Percentiles rank a stretch among this genome's conserved stretches.
Evolutionary conservation across 2,329 filamentous ascomycete species (phyloP).

Genomic region (Sarocladium oryzae): DNA sequence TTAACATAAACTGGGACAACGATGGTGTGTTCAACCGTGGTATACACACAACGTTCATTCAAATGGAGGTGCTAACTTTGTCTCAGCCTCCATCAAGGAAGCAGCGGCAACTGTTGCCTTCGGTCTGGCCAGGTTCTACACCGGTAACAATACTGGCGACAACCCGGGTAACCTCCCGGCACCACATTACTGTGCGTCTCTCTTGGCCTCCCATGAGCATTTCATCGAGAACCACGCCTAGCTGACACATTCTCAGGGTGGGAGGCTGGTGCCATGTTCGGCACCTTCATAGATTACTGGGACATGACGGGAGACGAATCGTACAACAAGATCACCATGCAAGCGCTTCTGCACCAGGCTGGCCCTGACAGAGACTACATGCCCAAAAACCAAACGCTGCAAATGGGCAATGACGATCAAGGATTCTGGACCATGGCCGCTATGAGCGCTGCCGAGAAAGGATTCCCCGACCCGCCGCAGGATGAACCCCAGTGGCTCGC

Average conservation of each 20-base stretch:
- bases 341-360: slow-evolving; percentile 55
- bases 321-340: slow-evolving; percentile 54
- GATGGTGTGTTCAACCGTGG: slow-evolving; percentile 13
- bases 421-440: slow-evolving; percentile 83
- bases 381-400: slow-evolving; percentile 58
- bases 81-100: slow-evolving; percentile 41
- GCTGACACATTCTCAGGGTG: slow-evolving; percentile 40
- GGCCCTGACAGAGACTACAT: slow-evolving; percentile 56
- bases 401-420: slow-evolving; percentile 67
- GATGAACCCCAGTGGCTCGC: slow-evolving; percentile 67
- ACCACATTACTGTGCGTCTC: slow-evolving; percentile 56
- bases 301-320: slow-evolving; percentile 58
- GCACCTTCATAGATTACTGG: slow-evolving; percentile 67
- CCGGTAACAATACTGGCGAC: slow-evolving; percentile 53
- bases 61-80: not conserved
- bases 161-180: slow-evolving; percentile 50
- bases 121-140: slow-evolving; percentile 43
- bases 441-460: slow-evolving; percentile 71
- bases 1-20: slow-evolving; percentile 13
- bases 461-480: slow-evolving; percentile 60
- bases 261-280: slow-evolving; percentile 68
- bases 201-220: slow-evolving; percentile 28
- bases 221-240: slow-evolving; percentile 12
- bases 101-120: slow-evolving; percentile 41
- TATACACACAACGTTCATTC: not conserved